These are phyloP conservation scores for Kuraishia borneana DNA, from an alignment of 805 yeast species.

Conservation along the genomic window DNA sequence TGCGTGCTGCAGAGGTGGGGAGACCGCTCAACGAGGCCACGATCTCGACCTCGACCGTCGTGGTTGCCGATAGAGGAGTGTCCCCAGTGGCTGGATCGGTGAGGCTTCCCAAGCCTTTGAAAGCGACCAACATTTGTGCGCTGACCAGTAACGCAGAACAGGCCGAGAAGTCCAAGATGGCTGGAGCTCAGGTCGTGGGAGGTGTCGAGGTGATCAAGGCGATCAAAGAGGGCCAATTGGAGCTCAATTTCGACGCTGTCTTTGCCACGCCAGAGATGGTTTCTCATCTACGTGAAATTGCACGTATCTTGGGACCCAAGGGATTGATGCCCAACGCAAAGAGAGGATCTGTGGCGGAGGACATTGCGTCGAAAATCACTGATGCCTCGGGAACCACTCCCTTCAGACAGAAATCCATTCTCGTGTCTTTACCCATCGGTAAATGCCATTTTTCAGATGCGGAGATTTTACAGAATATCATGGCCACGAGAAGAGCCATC, in stretches of 20 bases:
- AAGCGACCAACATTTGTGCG: conserved; percentile 52
- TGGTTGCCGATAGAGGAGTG: conserved; percentile 69
- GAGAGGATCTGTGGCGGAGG: conserved; percentile 76
- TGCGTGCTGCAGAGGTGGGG: conserved; percentile 89
- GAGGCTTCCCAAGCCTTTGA: conserved; percentile 61
- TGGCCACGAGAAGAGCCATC: conserved; percentile 55
- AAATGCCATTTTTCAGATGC: conserved; percentile 68
- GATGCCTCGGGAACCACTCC: conserved; percentile 57
- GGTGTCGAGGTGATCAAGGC: conserved; percentile 58
- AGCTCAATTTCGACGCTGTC: conserved; percentile 57
- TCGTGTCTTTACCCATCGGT: conserved; percentile 61
- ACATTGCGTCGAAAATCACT: conserved; percentile 41
- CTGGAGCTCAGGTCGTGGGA: conserved; percentile 61
- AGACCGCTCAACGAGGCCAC: conserved; percentile 63
- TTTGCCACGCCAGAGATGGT: conserved; percentile 80
- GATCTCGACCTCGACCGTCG: conserved; percentile 49
- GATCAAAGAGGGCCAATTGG: conserved; percentile 38
- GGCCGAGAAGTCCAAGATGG: conserved; percentile 37
- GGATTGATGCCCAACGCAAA: conserved; percentile 84
- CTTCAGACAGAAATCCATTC: conserved; percentile 62
- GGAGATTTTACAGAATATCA: conserved; percentile 61
- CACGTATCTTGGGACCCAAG: conserved; percentile 77
- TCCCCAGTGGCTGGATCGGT: conserved; percentile 65
- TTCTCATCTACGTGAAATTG: conserved; percentile 50
- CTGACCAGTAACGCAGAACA: conserved; percentile 49